Conservation (phyloP, 2,329 filamentous ascomycete species). For the Trichoderma breve region DNA sequence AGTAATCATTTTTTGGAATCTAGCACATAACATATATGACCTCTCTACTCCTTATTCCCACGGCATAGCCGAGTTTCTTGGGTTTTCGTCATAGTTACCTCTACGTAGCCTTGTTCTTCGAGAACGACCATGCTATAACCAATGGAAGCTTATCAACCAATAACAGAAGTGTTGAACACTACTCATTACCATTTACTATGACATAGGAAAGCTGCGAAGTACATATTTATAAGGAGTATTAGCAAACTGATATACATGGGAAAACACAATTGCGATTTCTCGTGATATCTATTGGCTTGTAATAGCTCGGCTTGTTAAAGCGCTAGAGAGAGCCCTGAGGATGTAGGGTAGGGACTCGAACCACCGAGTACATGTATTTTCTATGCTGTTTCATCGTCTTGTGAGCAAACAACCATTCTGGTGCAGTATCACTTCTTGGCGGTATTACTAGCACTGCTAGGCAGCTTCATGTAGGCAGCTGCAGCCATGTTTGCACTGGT, state of each 20-base stretch:
- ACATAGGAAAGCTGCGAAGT: not conserved
- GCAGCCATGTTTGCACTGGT: not conserved
- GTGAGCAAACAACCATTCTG: not conserved
- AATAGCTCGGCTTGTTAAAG: not conserved
- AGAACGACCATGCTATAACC: not conserved
- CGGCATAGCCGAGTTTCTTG: not conserved
- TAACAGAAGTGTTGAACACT: rapidly evolving
- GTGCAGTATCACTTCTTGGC: not conserved
- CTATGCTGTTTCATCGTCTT: not conserved
- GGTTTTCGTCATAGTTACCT: not conserved
- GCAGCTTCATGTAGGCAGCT: not conserved
- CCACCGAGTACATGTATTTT: not conserved
- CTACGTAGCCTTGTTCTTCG: not conserved
- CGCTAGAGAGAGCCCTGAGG: not conserved
- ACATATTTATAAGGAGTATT: too few relatives aligned
- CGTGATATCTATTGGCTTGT: not conserved
- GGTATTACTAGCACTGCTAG: not conserved
- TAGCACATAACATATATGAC: too few relatives aligned
- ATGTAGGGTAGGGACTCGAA: not conserved
- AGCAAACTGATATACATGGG: not conserved
- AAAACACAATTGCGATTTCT: not conserved
- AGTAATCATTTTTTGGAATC: not conserved
- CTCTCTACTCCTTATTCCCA: too few relatives aligned
- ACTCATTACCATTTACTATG: not conserved
- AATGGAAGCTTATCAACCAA: not conserved